Conservation (phyloP, 176 grass and related monocot species). For the Triticum dicoccoides region DNA sequence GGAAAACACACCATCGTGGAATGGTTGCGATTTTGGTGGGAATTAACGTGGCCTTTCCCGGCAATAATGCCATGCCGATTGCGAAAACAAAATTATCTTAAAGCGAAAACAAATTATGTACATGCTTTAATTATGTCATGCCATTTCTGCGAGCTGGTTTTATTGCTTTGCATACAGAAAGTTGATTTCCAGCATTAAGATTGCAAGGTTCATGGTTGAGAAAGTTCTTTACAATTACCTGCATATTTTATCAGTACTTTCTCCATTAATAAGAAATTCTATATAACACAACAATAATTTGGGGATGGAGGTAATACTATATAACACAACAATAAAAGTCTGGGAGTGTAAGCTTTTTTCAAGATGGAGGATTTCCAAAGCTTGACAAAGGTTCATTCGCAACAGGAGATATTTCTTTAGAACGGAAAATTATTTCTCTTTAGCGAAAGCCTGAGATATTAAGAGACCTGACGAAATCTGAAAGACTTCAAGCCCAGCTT, state of each 20-base stretch:
- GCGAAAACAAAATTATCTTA: neutral
- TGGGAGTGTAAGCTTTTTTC: no score
- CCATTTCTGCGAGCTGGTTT: neutral
- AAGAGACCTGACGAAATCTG: neutral
- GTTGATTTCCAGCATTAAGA: no score
- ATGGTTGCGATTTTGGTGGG: neutral
- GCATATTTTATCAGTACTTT: no score
- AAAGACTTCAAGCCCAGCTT: neutral
- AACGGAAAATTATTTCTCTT: no score
- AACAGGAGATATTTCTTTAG: neutral
- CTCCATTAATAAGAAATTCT: no score
- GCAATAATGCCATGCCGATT: conserved; percentile 11
- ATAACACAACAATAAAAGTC: no score
- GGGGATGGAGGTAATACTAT: no score
- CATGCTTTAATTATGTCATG: neutral
- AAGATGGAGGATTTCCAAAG: neutral
- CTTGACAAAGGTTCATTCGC: neutral
- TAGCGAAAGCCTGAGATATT: no score
- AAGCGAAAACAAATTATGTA: neutral
- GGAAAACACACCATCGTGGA: neutral
- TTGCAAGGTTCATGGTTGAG: neutral
- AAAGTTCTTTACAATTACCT: no score
- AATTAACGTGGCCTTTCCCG: neutral
- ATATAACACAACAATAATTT: no score
- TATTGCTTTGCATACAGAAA: neutral